Evolutionary conservation across 352 stramenopile species (phyloP), one percentile per base, ranked within the genome.

Genomic region (Thraustochytrium sp.): DNA sequence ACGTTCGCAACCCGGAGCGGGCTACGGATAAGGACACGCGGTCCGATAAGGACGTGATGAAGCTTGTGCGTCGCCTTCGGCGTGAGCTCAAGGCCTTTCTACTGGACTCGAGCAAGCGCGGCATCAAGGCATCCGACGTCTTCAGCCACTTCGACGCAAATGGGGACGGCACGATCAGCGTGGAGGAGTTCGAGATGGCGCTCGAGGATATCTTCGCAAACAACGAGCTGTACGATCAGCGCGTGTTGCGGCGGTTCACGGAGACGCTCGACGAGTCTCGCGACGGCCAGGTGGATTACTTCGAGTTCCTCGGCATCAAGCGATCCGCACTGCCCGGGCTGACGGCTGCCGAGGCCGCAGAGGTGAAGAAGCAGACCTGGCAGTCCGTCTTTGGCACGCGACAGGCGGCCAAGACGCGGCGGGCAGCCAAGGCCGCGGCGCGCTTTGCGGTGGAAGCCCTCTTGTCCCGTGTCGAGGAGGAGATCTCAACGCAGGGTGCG

Each of bases 61-160:
- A 23, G 8, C 46, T 53, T 21, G 68, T 63, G 18, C 13, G 42
- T n/a, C 63, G 29, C 0, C 38, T 80, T 8, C 48, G 53, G 5
- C 34, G 36, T 18, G 48, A 80, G 16, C 68, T 80, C 5, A 18
- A 72, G n/a, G 18, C 21, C 11, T 80, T 80, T 38, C 53, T 80
- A 26, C 31, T 65, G 2, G 68, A 80, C 1, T 80, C 44, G 5
- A 26, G 21, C n/a, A 61, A 72, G 13, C 68, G 68, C 51, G 68
- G 68, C 21, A 64, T 80, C 2, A 61, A 72, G n/a, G 48, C 40
- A 9, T 46, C 44, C 23, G 68, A 80, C 26, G 44, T 85, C 3
- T 85, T 85, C 31, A 53, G 13, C 21, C 56, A 82, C 42, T 85
- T 85, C n/a, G 77, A 85, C 48, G 2, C 31, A 0, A 48, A 85